Base-by-base conservation (phyloP, 495 filamentous ascomycete genomes). In the Annulohypoxylon bovei region DNA sequence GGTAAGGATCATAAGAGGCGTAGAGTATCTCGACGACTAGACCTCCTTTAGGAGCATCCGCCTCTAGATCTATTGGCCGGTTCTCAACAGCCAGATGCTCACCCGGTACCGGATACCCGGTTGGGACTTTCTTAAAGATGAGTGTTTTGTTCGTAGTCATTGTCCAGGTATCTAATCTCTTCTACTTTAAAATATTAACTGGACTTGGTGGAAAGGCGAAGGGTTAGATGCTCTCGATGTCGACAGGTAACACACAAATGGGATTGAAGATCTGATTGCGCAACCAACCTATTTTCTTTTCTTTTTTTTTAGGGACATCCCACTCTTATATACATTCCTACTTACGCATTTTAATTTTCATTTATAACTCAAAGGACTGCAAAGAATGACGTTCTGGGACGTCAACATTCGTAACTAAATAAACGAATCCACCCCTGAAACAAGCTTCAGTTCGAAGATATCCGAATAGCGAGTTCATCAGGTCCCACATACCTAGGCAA, bases 1-100 rank as follows among this genome's bases (percentile, higher is more conserved):
- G 89, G 84, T 97, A 97, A 6, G 94, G 94, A 81, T 98, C 94
- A 79, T 90, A 92, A 63, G 93, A 96, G 78, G 89, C 84, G 76
- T 90, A 93, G 76, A 91, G 86, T 65, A 91, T 90, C 77, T 91
- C 88, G 60, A 90, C 76, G 35, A 89, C 87, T 27, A 97, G 75
- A 32, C 94, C 93, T 67, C 91, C 89, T 33, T 84, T 69, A 6
- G 92, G 92, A 25, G 89, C 85, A 0, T 84, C 67, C 28, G 87
- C 81, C n/a, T 87, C 80, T 65, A 87, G 76, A 78, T 95, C 92
- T 79, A 95, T 90, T 9, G 82, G 77, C 33, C 82, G 84, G 52
- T 85, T 74, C 78, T 96, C 91, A 57, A 96, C 70, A n/a, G 76
- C 78, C 37, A 97, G 83, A 76, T 98, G 79, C 77, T 96, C 78